A percentile compares a stretch with the other conserved stretches of the same genome.
Evolutionary conservation across 495 filamentous ascomycete species (phyloP).

Genomic region (Chaetomium tenue): DNA sequence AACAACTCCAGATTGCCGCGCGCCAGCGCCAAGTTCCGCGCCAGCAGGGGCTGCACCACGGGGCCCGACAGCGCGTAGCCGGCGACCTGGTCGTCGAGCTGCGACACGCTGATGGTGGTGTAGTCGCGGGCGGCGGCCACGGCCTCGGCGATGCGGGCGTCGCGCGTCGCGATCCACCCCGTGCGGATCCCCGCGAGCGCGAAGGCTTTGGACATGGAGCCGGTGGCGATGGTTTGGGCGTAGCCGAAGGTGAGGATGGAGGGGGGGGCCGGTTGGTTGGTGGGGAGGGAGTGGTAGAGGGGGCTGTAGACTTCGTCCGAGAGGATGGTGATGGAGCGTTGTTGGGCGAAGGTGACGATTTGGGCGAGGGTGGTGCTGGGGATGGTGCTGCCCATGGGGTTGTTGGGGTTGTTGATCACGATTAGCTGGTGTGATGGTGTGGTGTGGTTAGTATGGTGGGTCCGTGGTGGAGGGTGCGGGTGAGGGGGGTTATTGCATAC

Average conservation of each 20-base stretch:
- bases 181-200: conserved; percentile 78
- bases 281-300: conserved; percentile 65
- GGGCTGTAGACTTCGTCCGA: conserved; percentile 87
- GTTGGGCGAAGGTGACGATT: conserved; percentile 63
- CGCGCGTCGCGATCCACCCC: conserved; percentile 77
- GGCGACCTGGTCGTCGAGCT: conserved; percentile 78
- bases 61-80: conserved; percentile 64
- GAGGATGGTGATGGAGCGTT: conserved; percentile 63
- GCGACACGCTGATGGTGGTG: conserved; percentile 80
- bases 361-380: conserved; percentile 57
- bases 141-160: conserved; percentile 60
- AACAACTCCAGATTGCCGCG: conserved; percentile 67
- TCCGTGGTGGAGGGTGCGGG: background rate
- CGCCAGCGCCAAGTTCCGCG: conserved; percentile 68
- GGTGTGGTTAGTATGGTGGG: background rate
- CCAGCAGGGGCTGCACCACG: conserved; percentile 65
- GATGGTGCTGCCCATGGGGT: conserved; percentile 76
- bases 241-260: conserved; percentile 68
- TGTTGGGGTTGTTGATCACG: conserved; percentile 77
- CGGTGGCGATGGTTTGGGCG: conserved; percentile 66
- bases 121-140: conserved; percentile 70
- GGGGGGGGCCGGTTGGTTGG: conserved; percentile 29
- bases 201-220: conserved; percentile 85
- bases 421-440: conserved; percentile 27
- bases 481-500: conserved; percentile 20